Conservation (phyloP, 2,329 filamentous ascomycete species). For the Verticillium nubilum region DNA sequence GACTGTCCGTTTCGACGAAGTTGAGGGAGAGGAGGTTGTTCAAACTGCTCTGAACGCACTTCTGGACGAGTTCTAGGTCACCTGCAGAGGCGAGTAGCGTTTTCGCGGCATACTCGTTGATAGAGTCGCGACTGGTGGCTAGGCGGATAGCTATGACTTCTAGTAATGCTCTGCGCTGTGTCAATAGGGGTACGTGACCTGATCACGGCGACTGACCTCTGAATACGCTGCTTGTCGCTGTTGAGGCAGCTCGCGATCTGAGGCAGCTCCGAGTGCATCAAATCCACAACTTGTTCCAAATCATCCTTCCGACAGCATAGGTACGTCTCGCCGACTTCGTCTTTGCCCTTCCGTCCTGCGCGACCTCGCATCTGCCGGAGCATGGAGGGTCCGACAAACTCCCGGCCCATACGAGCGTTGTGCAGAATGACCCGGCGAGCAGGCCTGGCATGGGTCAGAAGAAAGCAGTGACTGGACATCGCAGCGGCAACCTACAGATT, state of each 20-base stretch:
- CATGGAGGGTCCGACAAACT: constrained; percentile 73
- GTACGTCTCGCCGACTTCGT: constrained; percentile 72
- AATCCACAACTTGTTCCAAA: constrained; percentile 61
- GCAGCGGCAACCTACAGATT: constrained; percentile 45
- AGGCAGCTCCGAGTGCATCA: constrained; percentile 69
- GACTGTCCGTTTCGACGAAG: constrained; percentile 46
- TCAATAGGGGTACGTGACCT: background rate
- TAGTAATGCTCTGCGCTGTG: constrained; percentile 54
- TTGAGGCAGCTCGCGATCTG: constrained; percentile 63
- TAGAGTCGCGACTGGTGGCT: constrained; percentile 57
- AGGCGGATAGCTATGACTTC: constrained; percentile 66
- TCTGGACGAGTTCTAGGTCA: constrained; percentile 40
- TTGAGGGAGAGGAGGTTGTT: constrained; percentile 48
- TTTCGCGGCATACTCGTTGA: constrained; percentile 63
- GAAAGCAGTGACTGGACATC: background rate
- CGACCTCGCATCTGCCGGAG: constrained; percentile 76
- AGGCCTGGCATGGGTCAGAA: constrained; percentile 28
- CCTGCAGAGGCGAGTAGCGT: constrained; percentile 60
- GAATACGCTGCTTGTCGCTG: constrained; percentile 62
- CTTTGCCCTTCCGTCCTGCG: constrained; percentile 73
- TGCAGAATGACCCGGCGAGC: constrained; percentile 72
- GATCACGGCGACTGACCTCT: constrained; percentile 41
- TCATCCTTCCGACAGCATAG: constrained; percentile 66
- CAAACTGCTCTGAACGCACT: constrained; percentile 54
- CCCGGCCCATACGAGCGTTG: constrained; percentile 69